These are phyloP conservation scores for Lyophyllum atratum DNA, from an alignment of 768 basidiomycete genomes.

Conservation along the genomic window DNA sequence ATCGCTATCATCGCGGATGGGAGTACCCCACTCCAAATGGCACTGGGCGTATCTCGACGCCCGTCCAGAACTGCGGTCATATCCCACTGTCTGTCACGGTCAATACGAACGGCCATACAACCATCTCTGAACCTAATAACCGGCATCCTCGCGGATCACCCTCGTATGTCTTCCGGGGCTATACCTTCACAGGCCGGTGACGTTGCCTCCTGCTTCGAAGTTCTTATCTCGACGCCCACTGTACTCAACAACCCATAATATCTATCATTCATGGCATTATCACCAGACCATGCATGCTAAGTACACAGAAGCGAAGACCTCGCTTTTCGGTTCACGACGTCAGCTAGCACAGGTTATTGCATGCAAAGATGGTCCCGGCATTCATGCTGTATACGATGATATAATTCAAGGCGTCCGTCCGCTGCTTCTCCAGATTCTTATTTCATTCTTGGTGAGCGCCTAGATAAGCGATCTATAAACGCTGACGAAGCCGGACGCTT, in stretches of 20 bases:
- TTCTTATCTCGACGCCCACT: background rate
- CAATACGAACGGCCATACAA: background rate
- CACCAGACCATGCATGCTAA: background rate
- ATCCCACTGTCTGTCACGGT: background rate
- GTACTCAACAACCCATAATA: slow-evolving; percentile 3
- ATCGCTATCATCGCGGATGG: background rate
- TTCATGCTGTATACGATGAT: too few relatives aligned
- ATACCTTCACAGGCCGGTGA: background rate
- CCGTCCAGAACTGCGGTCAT: background rate
- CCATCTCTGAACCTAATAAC: background rate
- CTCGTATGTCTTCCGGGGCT: background rate
- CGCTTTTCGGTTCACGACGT: background rate
- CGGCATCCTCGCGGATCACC: background rate
- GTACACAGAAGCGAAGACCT: background rate
- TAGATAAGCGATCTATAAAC: background rate
- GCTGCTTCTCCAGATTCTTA: background rate
- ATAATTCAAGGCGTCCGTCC: background rate
- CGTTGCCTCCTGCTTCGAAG: background rate
- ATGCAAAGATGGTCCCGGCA: too few relatives aligned
- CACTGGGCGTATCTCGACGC: background rate
- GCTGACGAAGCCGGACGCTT: background rate
- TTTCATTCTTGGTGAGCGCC: slow-evolving; percentile 1
- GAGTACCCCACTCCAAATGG: background rate
- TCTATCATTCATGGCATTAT: background rate
- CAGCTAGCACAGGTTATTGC: too few relatives aligned